A percentile compares a stretch with the other conserved stretches of the same genome.
These are phyloP conservation scores for Zoysia japonica DNA, from an alignment of 176 grass and related monocot genomes.

Conservation along the genomic window DNA sequence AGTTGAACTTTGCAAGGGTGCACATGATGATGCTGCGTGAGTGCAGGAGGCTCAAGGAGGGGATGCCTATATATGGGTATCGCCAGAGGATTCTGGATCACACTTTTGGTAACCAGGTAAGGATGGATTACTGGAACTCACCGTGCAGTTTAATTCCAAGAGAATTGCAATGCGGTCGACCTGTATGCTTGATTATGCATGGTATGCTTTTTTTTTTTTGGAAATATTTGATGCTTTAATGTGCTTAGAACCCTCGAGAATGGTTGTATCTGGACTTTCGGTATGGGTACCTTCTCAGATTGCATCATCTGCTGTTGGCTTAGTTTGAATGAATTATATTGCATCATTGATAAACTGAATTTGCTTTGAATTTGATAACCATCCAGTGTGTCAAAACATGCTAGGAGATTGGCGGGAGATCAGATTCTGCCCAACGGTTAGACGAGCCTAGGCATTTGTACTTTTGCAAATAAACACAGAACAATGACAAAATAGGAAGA, in stretches of 20 bases:
- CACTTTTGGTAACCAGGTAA: slow-evolving; percentile 71
- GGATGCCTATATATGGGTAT: slow-evolving; percentile 68
- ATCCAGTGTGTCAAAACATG: background rate
- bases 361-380: background rate
- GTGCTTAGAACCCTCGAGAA: slow-evolving; percentile 24
- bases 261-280: background rate
- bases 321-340: background rate
- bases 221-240: background rate
- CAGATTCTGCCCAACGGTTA: background rate
- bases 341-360: background rate
- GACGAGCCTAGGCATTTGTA: background rate
- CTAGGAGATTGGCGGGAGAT: background rate
- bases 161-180: slow-evolving; percentile 13
- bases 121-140: slow-evolving; percentile 6
- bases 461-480: background rate
- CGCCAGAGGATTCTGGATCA: slow-evolving; percentile 60
- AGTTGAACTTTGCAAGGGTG: slow-evolving; percentile 58
- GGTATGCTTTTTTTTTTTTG: background rate
- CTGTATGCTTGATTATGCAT: background rate
- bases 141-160: slow-evolving; percentile 11
- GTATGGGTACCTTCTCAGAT: background rate
- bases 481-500: background rate
- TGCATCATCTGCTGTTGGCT: background rate
- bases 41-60: slow-evolving; percentile 80
- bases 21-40: slow-evolving; percentile 64